Evolutionary conservation across 2,329 filamentous ascomycete genomes (phyloP).

Genomic region (Trichoderma sp.): DNA sequence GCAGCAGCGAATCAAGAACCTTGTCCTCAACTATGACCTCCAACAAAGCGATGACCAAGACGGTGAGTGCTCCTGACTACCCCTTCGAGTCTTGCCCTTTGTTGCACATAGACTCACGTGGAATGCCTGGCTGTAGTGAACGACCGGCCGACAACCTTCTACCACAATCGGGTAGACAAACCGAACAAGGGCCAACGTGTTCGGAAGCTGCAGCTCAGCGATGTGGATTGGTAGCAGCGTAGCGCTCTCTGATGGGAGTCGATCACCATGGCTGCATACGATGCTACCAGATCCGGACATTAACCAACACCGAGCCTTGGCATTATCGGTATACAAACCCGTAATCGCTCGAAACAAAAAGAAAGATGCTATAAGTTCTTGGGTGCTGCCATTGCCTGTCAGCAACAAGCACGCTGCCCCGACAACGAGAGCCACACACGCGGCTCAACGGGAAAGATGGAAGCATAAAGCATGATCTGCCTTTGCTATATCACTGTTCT

Average conservation of each 20-base stretch:
- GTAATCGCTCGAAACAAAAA: neutral
- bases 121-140: constrained; percentile 44
- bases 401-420: neutral
- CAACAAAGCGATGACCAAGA: constrained; percentile 79
- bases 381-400: neutral
- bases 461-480: neutral
- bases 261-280: neutral
- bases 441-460: neutral
- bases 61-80: constrained; percentile 58
- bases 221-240: constrained; percentile 85
- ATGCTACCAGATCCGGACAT: neutral
- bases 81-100: neutral
- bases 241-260: neutral
- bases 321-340: neutral
- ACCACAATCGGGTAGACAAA: constrained; percentile 60
- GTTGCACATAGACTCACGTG: constrained; percentile 53
- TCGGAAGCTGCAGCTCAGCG: constrained; percentile 89
- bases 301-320: neutral
- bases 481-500: neutral
- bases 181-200: constrained; percentile 71
- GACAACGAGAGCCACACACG: neutral
- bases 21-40: constrained; percentile 95
- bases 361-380: neutral
- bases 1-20: constrained; percentile 96
- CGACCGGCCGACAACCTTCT: constrained; percentile 53